Percentiles rank a stretch among this genome's conserved stretches.
Evolutionary conservation across 208 protist species (phyloP).

Genomic region (Crithidia expoeki): DNA sequence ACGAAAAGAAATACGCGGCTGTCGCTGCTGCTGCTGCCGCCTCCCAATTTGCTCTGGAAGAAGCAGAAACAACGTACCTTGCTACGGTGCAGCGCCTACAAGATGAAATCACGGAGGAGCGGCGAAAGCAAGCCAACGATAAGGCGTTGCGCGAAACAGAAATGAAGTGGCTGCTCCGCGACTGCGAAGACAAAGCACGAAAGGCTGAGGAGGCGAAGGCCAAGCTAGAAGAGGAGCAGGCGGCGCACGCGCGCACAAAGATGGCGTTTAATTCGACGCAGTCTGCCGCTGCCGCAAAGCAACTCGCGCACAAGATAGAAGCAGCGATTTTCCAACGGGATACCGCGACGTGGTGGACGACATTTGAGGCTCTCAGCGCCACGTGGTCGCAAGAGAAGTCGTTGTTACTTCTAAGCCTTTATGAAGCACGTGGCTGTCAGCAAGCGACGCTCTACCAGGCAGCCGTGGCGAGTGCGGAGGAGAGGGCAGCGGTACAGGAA

Average conservation of each 20-base stretch:
- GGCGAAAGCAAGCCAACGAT: neutral
- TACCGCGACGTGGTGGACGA: slow-evolving; percentile 4
- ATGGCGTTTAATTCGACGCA: neutral
- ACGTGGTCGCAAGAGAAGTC: neutral
- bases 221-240: neutral
- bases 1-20: neutral
- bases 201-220: neutral
- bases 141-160: neutral
- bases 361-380: neutral
- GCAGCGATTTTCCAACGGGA: neutral
- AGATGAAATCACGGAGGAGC: neutral
- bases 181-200: neutral
- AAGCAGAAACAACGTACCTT: neutral
- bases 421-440: neutral
- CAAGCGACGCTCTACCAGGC: neutral
- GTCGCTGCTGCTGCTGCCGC: neutral
- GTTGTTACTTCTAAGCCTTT: neutral
- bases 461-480: neutral
- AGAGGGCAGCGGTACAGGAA: neutral
- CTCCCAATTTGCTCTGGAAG: neutral
- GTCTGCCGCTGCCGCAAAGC: neutral
- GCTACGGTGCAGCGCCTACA: neutral
- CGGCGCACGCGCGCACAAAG: slow-evolving; percentile 1
- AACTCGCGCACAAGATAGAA: neutral
- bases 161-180: neutral